These are phyloP conservation scores for Pythium brachiatum DNA, from an alignment of 352 stramenopile genomes.

Conservation along the genomic window DNA sequence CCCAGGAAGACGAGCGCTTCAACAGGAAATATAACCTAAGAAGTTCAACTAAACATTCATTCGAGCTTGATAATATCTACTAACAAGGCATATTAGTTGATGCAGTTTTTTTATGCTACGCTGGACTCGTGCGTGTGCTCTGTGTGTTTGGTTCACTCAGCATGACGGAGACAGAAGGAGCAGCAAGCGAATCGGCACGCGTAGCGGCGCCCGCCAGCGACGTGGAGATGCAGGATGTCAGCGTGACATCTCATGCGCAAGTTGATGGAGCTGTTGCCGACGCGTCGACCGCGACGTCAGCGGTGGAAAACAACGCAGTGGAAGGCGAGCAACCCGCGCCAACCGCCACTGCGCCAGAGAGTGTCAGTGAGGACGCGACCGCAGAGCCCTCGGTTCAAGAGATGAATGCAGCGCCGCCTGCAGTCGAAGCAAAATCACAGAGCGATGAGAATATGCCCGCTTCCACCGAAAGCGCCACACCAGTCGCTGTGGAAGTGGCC, in stretches of 20 bases:
- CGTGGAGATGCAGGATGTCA: slow-evolving; percentile 16
- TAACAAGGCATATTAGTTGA: neutral
- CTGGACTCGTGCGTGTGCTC: neutral
- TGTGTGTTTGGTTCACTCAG: slow-evolving; percentile 5
- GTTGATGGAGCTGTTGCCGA: neutral
- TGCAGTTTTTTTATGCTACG: neutral
- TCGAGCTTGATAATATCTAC: neutral
- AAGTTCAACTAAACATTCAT: too few relatives aligned
- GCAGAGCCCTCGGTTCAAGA: neutral
- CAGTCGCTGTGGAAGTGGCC: neutral
- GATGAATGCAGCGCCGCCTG: neutral
- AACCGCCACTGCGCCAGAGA: neutral
- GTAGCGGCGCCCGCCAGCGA: neutral
- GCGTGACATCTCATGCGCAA: neutral
- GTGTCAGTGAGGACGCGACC: neutral
- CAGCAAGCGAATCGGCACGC: slow-evolving; percentile 1
- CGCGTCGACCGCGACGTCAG: neutral
- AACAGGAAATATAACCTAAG: too few relatives aligned
- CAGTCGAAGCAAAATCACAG: neutral
- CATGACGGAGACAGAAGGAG: slow-evolving; percentile 13
- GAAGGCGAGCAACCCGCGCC: slow-evolving; percentile 2
- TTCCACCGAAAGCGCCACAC: neutral
- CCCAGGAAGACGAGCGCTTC: too few relatives aligned
- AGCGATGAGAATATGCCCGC: neutral
- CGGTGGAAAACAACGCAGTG: neutral